Evolutionary conservation across 805 yeast species (phyloP), one percentile per base, ranked within the genome.

Genomic region (Groenewaldozyma salmanticensis): DNA sequence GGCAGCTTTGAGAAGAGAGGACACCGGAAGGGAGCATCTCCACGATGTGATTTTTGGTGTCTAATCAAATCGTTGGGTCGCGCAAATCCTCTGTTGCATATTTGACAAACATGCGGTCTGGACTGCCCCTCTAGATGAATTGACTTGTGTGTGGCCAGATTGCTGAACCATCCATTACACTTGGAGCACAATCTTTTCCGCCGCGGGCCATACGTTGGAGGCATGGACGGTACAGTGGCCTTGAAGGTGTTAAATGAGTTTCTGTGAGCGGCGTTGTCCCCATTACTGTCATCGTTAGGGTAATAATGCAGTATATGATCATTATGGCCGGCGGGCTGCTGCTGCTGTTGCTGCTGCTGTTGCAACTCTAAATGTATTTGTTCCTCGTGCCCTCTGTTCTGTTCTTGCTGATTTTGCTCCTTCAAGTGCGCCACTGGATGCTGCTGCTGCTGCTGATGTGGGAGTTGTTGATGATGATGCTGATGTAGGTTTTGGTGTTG

Each of bases 11-110:
- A 59, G 52, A 69, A 75, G 59, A 75, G 83, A 1, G 96, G 96
- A 53, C 96, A 87, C 54, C 75, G 75, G 65, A 77, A 87, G 24
- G 83, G 79, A 3, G 75, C 70, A 51, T 81, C 90, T 50, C 81
- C 81, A 71, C 87, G 74, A 59, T 87, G 96, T 43, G 90, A 73
- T 60, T 84, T 86, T 52, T 79, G 77, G 59, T 87, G 96, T 46
- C 96, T 71, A 49, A 80, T 74, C 50, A 88, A 65, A 58, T 87
- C 96, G 58, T 88, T 88, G 33, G 88, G 80, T 44, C 96, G 70
- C 13, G 92, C 84, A 62, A 87, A 87, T 2, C 95, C 94, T 45
- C 95, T 74, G 32, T 73, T 68, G 59, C 96, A 87, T 27, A 77
- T 73, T 33, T 74, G 68, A 61, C 96, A 87, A 35, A 76, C 67